Base-by-base conservation (phyloP, 345 rosid species). In the Populus davidiana region DNA sequence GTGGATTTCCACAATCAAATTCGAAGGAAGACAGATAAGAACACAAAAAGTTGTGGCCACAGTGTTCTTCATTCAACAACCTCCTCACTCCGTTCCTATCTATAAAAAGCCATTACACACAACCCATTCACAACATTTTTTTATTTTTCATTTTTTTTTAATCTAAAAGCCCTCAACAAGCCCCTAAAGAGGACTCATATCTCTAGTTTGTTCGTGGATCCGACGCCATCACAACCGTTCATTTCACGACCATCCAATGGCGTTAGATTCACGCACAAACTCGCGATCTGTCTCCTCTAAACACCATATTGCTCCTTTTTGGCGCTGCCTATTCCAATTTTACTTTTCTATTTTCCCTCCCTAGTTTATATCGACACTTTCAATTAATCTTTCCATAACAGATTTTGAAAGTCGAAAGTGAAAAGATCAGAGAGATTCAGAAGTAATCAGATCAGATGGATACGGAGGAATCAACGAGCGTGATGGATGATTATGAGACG, bases 401-500 rank as follows among this genome's bases (percentile, higher is more conserved):
- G 63, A n/a, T 59, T 59, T 10, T 59, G 29, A 14, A 5, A 47
- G 61, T 14, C 5, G 0, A 17, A 38, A 66, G 8, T 2, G n/a
- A 6, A 6, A 59, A 44, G 47, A 23, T 71, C 70, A 8, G 12
- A 36, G 38, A 21, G 62, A 31, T 70, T 59, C 63, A 12, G 20
- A 2, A 59, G 69, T 62, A 44, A 25, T 71, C 65, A 63, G 75
- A 36, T 52, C 36, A 11, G 81, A 81, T 83, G 88, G 83, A 78
- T 31, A 70, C 83, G 27, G 77, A 71, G 52, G 82, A 36, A 1
- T 36, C 78, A 29, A 43, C 35, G 43, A 70, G 47, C 78, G 64
- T 76, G 79, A 59, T 56, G 78, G 89, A 86, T 47, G 93, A 92
- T 75, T 83, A 83, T 78, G 95, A 92, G 85, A 79, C 88, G 39